Base-by-base conservation (phyloP, 1,139 yeast genomes). In the Hemisphaericaspora xylofermentans region DNA sequence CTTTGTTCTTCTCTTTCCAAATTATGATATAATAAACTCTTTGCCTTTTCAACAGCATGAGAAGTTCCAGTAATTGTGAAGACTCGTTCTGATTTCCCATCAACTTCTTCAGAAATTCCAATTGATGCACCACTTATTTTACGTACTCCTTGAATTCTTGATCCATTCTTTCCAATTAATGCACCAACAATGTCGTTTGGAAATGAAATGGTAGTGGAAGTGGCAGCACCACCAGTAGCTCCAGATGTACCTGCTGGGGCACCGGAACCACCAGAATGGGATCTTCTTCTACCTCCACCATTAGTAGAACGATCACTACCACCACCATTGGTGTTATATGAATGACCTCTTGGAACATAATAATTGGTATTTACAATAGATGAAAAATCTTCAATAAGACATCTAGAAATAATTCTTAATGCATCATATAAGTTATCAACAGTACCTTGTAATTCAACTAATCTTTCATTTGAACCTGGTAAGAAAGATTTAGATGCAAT, bases 181-280 rank as follows among this genome's bases (percentile, higher is more conserved):
- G 96, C 94, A 36, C 97, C 97, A 39, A 89, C 96, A 69, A 84
- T 82, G 45, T 83, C 89, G 51, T 86, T 83, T 31, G 95, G 88
- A 59, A 88, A 84, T 16, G 78, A 66, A 27, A 83, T 69, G 2
- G 63, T 45, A 19, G 60, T 52, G n/a, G 68, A 53, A 14, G 49
- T 43, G 30, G 49, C 38, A 27, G 25, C 25, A 22, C 41, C 35
- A 15, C 43, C 40, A 52, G 54, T 35, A n/a, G 38, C 27, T 8
- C 27, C 27, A 12, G 27, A 21, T 21, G 8, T 35, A 34, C 36
- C 43, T 35, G 24, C 37, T 14, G 36, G 36, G 26, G 39, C 39
- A 24, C 40, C 40, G 22, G 25, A 13, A 6, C 29, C 29, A 26
- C 24, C 16, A n/a, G 24, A 19, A 31, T 24, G 27, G 4, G 25